These are phyloP conservation scores for Puya raimondii DNA, from an alignment of 176 grass and related monocot genomes.

Conservation along the genomic window DNA sequence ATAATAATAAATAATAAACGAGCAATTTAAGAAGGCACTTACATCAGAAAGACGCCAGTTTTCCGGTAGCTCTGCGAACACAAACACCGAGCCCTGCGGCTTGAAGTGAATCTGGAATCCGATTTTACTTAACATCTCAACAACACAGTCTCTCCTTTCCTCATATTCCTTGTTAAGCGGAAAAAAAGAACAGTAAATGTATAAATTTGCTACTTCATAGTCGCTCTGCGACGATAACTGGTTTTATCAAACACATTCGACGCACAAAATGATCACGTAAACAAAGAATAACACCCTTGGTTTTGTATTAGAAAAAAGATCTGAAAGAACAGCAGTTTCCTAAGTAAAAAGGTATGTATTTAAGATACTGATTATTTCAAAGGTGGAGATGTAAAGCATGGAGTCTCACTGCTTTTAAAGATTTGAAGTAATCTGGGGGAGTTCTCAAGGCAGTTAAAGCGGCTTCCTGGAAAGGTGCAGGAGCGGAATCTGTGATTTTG, in stretches of 20 bases:
- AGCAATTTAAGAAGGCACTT: conserved; percentile 20
- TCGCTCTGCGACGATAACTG: too few relatives aligned
- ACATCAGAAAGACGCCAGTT: conserved; percentile 71
- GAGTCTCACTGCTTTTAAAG: conserved; percentile 57
- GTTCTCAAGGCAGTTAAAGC: conserved; percentile 56
- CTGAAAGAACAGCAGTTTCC: too few relatives aligned
- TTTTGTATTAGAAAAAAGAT: too few relatives aligned
- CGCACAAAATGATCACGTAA: background rate
- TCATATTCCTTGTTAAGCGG: conserved; percentile 53
- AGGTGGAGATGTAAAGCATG: background rate
- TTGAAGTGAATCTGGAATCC: conserved; percentile 59
- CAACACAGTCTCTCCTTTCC: conserved; percentile 52
- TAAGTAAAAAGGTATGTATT: too few relatives aligned
- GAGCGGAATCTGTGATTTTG: conserved; percentile 85
- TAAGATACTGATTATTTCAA: too few relatives aligned
- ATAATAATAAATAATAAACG: too few relatives aligned
- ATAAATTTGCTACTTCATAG: background rate
- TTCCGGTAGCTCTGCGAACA: conserved; percentile 64
- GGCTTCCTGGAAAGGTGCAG: conserved; percentile 96
- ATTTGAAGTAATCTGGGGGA: conserved; percentile 39
- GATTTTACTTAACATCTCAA: conserved; percentile 55
- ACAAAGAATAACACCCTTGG: too few relatives aligned
- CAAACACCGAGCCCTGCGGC: conserved; percentile 76
- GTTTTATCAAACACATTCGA: background rate
- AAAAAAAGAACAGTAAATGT: background rate